A percentile compares a stretch with the other conserved stretches of the same genome.
Evolutionary conservation across 1,139 yeast genomes (phyloP).

Genomic region (Magnusiomyces tetraspermus): DNA sequence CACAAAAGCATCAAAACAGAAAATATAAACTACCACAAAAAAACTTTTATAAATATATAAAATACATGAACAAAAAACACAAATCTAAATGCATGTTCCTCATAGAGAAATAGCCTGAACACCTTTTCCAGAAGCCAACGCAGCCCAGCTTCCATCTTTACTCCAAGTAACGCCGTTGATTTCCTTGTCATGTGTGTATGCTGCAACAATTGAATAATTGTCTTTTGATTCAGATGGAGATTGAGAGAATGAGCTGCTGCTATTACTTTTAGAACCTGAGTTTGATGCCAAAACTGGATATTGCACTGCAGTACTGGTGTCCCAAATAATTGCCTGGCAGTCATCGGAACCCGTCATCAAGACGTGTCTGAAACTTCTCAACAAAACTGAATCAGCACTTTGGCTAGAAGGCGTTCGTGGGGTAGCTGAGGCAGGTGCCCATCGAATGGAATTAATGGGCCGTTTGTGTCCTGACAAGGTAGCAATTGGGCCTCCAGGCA

Average conservation of each 20-base stretch:
- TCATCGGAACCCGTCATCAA: slow-evolving; percentile 81
- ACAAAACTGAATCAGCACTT: neutral
- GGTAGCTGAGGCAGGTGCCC: slow-evolving; percentile 60
- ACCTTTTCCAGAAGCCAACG: slow-evolving; percentile 69
- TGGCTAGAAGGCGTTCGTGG: neutral
- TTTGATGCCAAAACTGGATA: slow-evolving; percentile 17
- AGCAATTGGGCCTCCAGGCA: slow-evolving; percentile 74
- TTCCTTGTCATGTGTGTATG: slow-evolving; percentile 55
- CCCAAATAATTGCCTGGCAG: slow-evolving; percentile 85
- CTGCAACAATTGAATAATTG: slow-evolving; percentile 33
- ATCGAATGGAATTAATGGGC: slow-evolving; percentile 60
- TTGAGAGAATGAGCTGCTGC: neutral
- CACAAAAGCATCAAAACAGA: too few species aligned
- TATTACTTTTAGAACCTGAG: slow-evolving; percentile 12
- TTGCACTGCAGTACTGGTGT: slow-evolving; percentile 35
- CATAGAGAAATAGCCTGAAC: slow-evolving; percentile 58
- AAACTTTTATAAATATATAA: too few species aligned
- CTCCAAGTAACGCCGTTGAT: slow-evolving; percentile 75
- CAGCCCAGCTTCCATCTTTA: slow-evolving; percentile 67
- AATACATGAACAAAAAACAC: too few species aligned
- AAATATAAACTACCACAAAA: too few species aligned
- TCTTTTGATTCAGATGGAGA: slow-evolving; percentile 1
- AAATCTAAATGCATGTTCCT: neutral
- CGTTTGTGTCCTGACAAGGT: slow-evolving; percentile 59
- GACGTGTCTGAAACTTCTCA: slow-evolving; percentile 33